Evolutionary conservation across 1,139 yeast genomes (phyloP).

Genomic region (Yamadazyma buinensis): DNA sequence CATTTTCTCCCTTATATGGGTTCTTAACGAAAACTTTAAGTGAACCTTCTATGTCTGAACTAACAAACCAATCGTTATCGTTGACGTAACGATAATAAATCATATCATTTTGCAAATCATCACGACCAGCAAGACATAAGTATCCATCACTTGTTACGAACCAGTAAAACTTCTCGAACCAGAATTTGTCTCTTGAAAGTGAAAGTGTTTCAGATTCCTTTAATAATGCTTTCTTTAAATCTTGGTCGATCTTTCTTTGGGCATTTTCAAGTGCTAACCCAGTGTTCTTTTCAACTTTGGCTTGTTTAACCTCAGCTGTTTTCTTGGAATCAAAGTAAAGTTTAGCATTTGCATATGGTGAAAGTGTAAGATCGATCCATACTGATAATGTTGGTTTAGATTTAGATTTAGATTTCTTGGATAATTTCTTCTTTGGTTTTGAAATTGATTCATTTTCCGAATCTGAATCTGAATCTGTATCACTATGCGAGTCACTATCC

Average conservation of each 20-base stretch:
- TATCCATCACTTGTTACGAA: slow-evolving; percentile 87
- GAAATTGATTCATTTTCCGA: slow-evolving; percentile 11
- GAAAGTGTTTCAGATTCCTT: slow-evolving; percentile 62
- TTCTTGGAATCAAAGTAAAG: slow-evolving; percentile 77
- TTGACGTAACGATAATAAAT: slow-evolving; percentile 75
- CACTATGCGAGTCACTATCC: slow-evolving; percentile 19
- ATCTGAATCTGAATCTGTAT: slow-evolving; percentile 12
- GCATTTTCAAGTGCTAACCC: slow-evolving; percentile 80
- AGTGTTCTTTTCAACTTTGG: slow-evolving; percentile 76
- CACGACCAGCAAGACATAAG: slow-evolving; percentile 83
- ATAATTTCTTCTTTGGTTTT: slow-evolving; percentile 11
- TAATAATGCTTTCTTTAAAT: slow-evolving; percentile 63
- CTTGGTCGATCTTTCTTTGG: slow-evolving; percentile 71
- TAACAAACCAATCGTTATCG: slow-evolving; percentile 68
- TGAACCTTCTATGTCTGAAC: slow-evolving; percentile 73
- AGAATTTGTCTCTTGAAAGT: slow-evolving; percentile 66
- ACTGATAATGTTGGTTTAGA: slow-evolving; percentile 38
- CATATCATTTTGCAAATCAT: slow-evolving; percentile 78
- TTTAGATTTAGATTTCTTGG: too few relatives aligned
- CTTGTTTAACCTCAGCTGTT: slow-evolving; percentile 72
- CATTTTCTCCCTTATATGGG: slow-evolving; percentile 53
- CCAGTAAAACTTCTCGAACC: slow-evolving; percentile 97
- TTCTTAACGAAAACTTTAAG: slow-evolving; percentile 77
- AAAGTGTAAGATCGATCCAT: slow-evolving; percentile 61
- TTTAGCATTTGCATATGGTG: slow-evolving; percentile 92